Evolutionary conservation across 2,329 filamentous ascomycete species (phyloP), one percentile per base, ranked within the genome.

Genomic region (Colletotrichum sp.): DNA sequence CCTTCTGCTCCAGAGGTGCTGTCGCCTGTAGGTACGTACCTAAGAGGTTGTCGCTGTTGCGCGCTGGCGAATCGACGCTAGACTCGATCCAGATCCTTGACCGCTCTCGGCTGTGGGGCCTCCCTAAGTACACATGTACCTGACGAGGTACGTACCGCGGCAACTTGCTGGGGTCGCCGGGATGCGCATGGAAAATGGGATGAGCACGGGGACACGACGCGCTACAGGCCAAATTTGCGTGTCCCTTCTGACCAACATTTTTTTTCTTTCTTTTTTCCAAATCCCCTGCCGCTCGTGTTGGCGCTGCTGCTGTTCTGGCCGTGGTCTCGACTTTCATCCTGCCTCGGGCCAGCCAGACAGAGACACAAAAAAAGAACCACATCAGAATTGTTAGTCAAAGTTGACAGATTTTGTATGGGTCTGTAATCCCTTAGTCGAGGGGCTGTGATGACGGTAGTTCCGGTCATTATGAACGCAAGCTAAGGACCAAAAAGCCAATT

Each of bases 51-150:
- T 49, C 39, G 21, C 44, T 76, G 18, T 62, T n/a, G 59, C 59
- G 32, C 57, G 32, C 57, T 72, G 70, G 62, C 52, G 64, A 76
- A 76, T 76, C 73, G 73, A 16, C 73, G 57, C 73, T 76, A 76
- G 32, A n/a, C 73, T 69, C 44, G 70, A 76, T 76, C 36, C 36
- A 73, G 73, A 69, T 32, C 64, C 73, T 76, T 64, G 73, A 69
- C 73, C 73, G 73, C 70, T 63, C 70, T 64, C 70, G 70, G 62
- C 30, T 36, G 28, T 66, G 49, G 39, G 44, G 9, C 24, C 24
- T 39, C 7, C 2, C 0, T 1, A 7, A 18, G 52, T 21, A 7
- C 24, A 10, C 52, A 16, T 24, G 52, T 57, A 26, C 21, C 21
- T 26, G 21, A 9, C 1, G 4, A 0, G 52, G 15, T 57, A 57